Conservation (phyloP, 306 rosid species). For the Quercus rubra region DNA sequence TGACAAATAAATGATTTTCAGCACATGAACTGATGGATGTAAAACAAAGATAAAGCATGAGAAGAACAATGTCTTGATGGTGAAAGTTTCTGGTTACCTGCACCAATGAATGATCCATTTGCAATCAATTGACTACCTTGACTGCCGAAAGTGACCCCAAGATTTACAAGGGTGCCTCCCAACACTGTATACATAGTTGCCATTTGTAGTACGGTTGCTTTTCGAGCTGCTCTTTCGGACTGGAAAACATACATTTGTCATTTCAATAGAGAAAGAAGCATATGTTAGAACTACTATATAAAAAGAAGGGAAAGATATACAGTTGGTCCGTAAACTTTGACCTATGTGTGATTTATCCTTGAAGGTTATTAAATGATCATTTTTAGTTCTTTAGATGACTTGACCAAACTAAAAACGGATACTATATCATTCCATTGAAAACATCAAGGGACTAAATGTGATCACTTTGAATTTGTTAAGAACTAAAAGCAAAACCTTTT, state of each 20-base stretch:
- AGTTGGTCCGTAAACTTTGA: too few relatives aligned
- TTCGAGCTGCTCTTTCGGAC: slow-evolving; percentile 94
- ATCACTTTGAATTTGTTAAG: too few relatives aligned
- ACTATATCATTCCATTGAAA: too few relatives aligned
- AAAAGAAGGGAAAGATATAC: background rate
- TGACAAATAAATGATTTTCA: slow-evolving; percentile 4
- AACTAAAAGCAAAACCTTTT: too few relatives aligned
- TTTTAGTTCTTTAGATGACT: too few relatives aligned
- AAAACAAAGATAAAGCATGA: background rate
- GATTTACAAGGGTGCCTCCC: slow-evolving; percentile 80
- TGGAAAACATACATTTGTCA: slow-evolving; percentile 22
- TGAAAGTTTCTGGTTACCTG: slow-evolving; percentile 47
- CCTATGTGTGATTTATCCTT: too few relatives aligned
- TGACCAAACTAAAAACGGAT: too few relatives aligned
- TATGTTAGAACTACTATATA: background rate
- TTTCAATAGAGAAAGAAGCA: background rate
- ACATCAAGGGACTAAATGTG: too few relatives aligned
- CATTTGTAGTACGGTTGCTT: slow-evolving; percentile 83
- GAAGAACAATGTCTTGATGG: background rate
- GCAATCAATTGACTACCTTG: slow-evolving; percentile 73
- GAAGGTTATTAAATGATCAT: too few relatives aligned
- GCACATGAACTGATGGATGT: background rate
- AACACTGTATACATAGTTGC: slow-evolving; percentile 74
- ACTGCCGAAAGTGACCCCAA: slow-evolving; percentile 67
- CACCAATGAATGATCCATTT: slow-evolving; percentile 80